A percentile compares a stretch with the other conserved stretches of the same genome.
These are phyloP conservation scores for Pseudomonodictys pantanalensis DNA, from an alignment of 495 filamentous ascomycete species.

Conservation along the genomic window DNA sequence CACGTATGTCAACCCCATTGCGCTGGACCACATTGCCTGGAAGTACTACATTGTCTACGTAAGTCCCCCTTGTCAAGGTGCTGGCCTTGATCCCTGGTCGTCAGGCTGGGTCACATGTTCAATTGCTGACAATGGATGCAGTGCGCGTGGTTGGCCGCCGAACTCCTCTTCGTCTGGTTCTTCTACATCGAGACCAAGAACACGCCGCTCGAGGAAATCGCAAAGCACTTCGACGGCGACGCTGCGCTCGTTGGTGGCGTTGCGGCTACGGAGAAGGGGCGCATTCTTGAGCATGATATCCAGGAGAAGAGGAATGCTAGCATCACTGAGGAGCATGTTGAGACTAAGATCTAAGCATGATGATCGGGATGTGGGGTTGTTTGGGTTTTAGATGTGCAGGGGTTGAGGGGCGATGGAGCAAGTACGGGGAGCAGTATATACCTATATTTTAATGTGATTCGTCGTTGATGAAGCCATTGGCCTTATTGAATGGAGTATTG, in stretches of 20 bases:
- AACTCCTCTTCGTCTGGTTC: constrained; percentile 46
- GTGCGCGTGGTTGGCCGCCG: constrained; percentile 45
- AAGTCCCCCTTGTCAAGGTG: constrained; percentile 2
- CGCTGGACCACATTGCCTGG: constrained; percentile 26
- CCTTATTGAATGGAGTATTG: too few species aligned
- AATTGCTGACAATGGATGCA: constrained; percentile 29
- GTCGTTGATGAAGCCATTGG: too few species aligned
- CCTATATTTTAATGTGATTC: too few species aligned
- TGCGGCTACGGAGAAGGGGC: constrained; percentile 39
- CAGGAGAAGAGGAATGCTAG: constrained; percentile 16
- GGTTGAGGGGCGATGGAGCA: not conserved
- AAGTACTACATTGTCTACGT: constrained; percentile 36
- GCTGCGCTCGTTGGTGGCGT: constrained; percentile 40
- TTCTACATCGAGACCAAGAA: constrained; percentile 52
- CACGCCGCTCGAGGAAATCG: constrained; percentile 51
- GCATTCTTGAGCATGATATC: constrained; percentile 30
- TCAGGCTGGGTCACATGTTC: constrained; percentile 35
- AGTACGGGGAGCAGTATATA: not conserved
- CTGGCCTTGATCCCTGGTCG: not conserved
- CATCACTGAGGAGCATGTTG: constrained; percentile 4
- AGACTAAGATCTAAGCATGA: not conserved
- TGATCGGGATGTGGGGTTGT: not conserved
- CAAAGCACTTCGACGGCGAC: constrained; percentile 48
- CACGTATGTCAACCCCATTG: constrained; percentile 35
- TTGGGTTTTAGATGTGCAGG: not conserved